Evolutionary conservation across 352 stramenopile genomes (phyloP).

Genomic region (Globisporangium megalacanthum): DNA sequence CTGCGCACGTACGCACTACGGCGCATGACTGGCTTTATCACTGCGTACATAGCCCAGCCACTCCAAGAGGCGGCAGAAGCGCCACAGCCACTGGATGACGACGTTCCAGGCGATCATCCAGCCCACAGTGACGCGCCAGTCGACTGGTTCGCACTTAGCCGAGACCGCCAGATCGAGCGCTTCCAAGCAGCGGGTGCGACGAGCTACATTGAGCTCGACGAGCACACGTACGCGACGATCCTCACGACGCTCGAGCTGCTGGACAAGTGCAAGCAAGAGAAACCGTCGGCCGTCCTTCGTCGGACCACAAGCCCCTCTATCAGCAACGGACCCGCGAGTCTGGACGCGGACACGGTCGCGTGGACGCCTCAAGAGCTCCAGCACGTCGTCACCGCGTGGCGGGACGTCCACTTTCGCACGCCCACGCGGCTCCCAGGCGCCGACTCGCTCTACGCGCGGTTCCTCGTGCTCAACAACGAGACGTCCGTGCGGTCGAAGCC

Average conservation of each 20-base stretch:
- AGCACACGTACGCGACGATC: constrained; percentile 13
- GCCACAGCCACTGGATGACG: not conserved
- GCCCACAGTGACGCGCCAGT: not conserved
- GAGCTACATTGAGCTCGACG: constrained; percentile 13
- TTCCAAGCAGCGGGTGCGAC: constrained; percentile 10
- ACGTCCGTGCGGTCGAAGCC: constrained; percentile 11
- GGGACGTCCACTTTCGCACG: constrained; percentile 5
- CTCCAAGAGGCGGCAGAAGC: not conserved
- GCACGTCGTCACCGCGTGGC: constrained; percentile 9
- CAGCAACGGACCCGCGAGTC: not conserved
- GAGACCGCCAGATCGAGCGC: constrained; percentile 10
- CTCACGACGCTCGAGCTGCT: constrained; percentile 9
- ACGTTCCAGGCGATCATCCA: not conserved
- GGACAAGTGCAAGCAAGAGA: constrained; percentile 12
- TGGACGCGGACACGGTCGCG: not conserved
- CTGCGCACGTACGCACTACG: constrained; percentile 12
- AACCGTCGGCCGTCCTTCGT: no score
- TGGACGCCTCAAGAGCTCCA: constrained; percentile 4
- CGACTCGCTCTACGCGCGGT: constrained; percentile 12
- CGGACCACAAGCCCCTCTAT: no score
- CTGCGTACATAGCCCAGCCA: constrained; percentile 4
- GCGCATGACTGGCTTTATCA: constrained; percentile 11
- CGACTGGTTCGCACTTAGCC: constrained; percentile 10
- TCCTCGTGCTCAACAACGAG: constrained; percentile 11
- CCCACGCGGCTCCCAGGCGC: constrained; percentile 5